Evolutionary conservation across 495 filamentous ascomycete species (phyloP), one percentile per base, ranked within the genome.

Genomic region (Collariella sp.): DNA sequence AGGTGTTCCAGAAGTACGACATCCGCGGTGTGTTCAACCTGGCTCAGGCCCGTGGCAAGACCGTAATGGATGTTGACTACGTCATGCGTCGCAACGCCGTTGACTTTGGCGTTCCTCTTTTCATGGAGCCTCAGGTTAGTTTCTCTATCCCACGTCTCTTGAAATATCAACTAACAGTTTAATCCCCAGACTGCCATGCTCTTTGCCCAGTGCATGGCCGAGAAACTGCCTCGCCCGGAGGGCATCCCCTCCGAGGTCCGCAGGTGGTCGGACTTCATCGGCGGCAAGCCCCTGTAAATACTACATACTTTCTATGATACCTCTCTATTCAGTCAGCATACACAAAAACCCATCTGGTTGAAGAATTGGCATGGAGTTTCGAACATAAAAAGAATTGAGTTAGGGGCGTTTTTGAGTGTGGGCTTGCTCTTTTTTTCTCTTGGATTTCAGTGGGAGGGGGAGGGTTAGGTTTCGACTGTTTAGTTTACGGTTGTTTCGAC

Each of bases 31-130:
- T 91, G 46, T 98, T 98, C 80, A 98, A 98, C 73, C 75, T 98
- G 62, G 90, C 91, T 48, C 83, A 83, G 66, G 82, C 79, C 52
- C 77, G 91, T 59, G 93, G 81, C 50, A 89, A 90, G 76, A 91
- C 84, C 22, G 74, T 89, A 55, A 74, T 87, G 49, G 93, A 98
- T 67, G 89, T 91, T 58, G 91, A 97, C 73, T 98, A 98, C 60
- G 90, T 97, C 43, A 98, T 97, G 93, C 83, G 93, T 60, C 83
- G 94, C 62, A 96, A 98, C 66, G 93, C 91, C 15, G 94, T 98
- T 39, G 93, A 98, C 74, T 98, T 98, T 69, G 90, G 91, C 52
- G 90, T 97, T 20, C 93, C 93, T 35, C 76, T 97, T 56, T 98
- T 97, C 71, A 96, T 96, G 91, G 93, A 98, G 74, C 91, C 93